Conservation (phyloP, 768 basidiomycete species). For the Pleurotus salmoneostramineus region DNA sequence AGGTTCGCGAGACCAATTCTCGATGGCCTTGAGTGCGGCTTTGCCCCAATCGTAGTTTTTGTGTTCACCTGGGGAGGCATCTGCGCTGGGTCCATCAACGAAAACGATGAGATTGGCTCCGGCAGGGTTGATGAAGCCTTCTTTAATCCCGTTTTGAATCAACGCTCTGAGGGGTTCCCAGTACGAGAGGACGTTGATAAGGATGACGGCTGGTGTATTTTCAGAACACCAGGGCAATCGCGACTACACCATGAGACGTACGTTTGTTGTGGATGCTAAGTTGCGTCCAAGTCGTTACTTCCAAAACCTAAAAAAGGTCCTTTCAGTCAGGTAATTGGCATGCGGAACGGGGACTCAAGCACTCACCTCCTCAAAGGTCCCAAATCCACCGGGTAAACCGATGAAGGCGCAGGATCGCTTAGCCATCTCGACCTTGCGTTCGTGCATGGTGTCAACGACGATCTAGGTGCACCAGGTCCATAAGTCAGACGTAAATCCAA, state of each 20-base stretch:
- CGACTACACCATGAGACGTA: slow-evolving; percentile 20
- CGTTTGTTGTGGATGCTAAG: slow-evolving; percentile 84
- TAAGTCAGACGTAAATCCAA: slow-evolving; percentile 1
- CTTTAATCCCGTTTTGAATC: slow-evolving; percentile 59
- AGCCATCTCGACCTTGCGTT: slow-evolving; percentile 92
- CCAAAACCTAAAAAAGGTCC: slow-evolving; percentile 55
- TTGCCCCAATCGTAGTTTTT: slow-evolving; percentile 74
- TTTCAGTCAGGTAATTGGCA: not conserved
- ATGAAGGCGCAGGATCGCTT: slow-evolving; percentile 76
- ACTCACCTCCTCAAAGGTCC: slow-evolving; percentile 88
- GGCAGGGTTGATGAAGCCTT: slow-evolving; percentile 68
- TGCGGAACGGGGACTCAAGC: not conserved
- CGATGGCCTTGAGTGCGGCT: slow-evolving; percentile 61
- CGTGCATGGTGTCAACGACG: slow-evolving; percentile 79
- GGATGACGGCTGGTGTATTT: slow-evolving; percentile 60
- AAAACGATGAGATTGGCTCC: slow-evolving; percentile 67
- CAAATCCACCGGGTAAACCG: slow-evolving; percentile 89
- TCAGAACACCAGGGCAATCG: not conserved
- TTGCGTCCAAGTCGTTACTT: slow-evolving; percentile 95
- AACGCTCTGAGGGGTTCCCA: slow-evolving; percentile 80
- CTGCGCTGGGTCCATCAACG: slow-evolving; percentile 61
- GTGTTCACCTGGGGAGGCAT: slow-evolving; percentile 40
- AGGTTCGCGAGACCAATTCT: slow-evolving; percentile 45
- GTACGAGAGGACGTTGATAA: slow-evolving; percentile 83
- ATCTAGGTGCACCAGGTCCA: slow-evolving; percentile 36